Percentiles rank a stretch among this genome's conserved stretches.
Conservation (phyloP, 345 rosid genomes). For the Citrus glauca region DNA sequence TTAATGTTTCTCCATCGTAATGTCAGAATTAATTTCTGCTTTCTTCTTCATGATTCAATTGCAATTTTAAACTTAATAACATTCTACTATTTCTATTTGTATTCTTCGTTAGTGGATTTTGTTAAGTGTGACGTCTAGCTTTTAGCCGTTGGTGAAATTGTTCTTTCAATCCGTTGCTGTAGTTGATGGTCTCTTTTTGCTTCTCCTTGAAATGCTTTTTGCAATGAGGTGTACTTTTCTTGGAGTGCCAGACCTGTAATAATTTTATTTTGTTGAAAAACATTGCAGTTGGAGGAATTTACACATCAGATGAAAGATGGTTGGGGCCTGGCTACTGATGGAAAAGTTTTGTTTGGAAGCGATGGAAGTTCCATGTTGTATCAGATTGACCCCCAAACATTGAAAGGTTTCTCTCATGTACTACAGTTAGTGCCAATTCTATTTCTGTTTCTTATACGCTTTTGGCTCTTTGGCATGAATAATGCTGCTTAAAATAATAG, state of each 20-base stretch:
- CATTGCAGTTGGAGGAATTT: constrained; percentile 61
- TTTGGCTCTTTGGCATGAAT: constrained; percentile 1
- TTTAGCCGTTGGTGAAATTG: neutral
- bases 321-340: constrained; percentile 96
- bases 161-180: neutral
- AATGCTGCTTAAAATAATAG: neutral
- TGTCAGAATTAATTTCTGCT: neutral
- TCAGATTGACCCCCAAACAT: constrained; percentile 62
- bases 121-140: neutral
- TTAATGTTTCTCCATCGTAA: neutral
- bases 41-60: neutral
- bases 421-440: constrained; percentile 11
- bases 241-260: neutral
- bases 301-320: constrained; percentile 89
- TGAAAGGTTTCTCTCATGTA: constrained; percentile 46
- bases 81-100: neutral
- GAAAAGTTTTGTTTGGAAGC: constrained; percentile 74
- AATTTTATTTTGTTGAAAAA: constrained; percentile 3
- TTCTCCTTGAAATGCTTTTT: neutral
- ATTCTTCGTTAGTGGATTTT: neutral
- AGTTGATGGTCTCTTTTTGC: neutral
- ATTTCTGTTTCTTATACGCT: neutral
- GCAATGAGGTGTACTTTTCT: neutral
- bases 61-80: neutral
- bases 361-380: constrained; percentile 89